Evolutionary conservation across 2,329 filamentous ascomycete genomes (phyloP).

Genomic region (Rutstroemia sp.): DNA sequence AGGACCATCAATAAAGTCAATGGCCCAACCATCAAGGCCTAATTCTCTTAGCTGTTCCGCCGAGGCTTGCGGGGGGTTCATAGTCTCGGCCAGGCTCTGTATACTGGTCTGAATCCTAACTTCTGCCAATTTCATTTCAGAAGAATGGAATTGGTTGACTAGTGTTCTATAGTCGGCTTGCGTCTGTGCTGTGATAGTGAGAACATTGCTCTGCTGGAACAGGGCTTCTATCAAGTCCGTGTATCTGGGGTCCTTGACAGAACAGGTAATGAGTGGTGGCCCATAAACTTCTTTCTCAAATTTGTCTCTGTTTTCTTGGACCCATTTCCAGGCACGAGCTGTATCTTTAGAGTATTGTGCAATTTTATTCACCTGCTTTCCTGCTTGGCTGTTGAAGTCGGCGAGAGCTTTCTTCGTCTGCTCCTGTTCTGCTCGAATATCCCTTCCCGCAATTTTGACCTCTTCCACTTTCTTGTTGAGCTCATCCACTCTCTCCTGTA

Average conservation of each 20-base stretch:
- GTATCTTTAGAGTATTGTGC: slow-evolving; percentile 54
- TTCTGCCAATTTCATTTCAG: slow-evolving; percentile 55
- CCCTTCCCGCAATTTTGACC: slow-evolving; percentile 27
- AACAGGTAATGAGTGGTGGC: slow-evolving; percentile 58
- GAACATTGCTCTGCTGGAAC: slow-evolving; percentile 44
- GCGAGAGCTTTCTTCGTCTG: slow-evolving; percentile 42
- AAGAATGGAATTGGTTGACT: slow-evolving; percentile 54
- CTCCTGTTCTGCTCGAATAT: slow-evolving; percentile 34
- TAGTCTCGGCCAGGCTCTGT: slow-evolving; percentile 46
- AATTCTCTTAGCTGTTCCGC: slow-evolving; percentile 44
- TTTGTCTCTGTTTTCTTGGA: slow-evolving; percentile 57
- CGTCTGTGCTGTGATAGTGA: slow-evolving; percentile 68
- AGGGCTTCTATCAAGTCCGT: slow-evolving; percentile 52
- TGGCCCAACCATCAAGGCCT: slow-evolving; percentile 74
- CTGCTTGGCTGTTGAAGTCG: slow-evolving; percentile 64
- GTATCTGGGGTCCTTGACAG: slow-evolving; percentile 50
- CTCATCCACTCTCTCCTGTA: slow-evolving; percentile 33
- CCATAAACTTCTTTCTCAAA: slow-evolving; percentile 59
- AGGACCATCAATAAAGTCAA: slow-evolving; percentile 75
- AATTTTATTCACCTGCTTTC: slow-evolving; percentile 65
- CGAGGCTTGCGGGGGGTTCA: slow-evolving; percentile 33
- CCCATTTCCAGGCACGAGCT: slow-evolving; percentile 70
- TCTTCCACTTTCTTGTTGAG: slow-evolving; percentile 22
- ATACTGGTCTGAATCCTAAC: slow-evolving; percentile 53
- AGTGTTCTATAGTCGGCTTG: slow-evolving; percentile 68